Evolutionary conservation across 1,284 basidiomycete species (phyloP).

Genomic region (Wolfiporia cocos): DNA sequence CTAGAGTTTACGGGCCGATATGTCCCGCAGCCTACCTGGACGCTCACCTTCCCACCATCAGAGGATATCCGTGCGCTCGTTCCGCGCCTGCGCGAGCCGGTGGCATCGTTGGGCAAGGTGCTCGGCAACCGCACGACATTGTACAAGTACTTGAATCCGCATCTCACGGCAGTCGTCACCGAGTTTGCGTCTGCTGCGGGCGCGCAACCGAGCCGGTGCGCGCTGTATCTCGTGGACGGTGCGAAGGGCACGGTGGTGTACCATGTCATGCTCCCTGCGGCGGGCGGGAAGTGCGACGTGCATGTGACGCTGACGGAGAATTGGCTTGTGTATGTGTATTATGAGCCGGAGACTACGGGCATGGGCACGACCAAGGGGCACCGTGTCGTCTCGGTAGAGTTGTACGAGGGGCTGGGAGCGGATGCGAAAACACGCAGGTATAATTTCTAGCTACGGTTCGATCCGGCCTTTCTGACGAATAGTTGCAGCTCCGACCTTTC

Average conservation of each 20-base stretch:
- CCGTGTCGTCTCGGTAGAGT: conserved; percentile 74
- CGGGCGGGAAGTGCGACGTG: conserved; percentile 50
- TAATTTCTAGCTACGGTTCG: conserved; percentile 11
- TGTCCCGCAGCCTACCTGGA: conserved; percentile 62
- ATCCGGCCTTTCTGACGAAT: neutral
- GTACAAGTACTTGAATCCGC: conserved; percentile 93
- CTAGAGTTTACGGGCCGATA: conserved; percentile 39
- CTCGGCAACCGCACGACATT: conserved; percentile 83
- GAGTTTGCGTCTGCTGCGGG: conserved; percentile 32
- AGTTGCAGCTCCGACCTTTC: conserved; percentile 62
- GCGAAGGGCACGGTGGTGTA: conserved; percentile 77
- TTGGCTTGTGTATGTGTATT: conserved; percentile 89
- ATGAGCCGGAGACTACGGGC: conserved; percentile 48
- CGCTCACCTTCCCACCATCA: conserved; percentile 44
- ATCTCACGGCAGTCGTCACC: conserved; percentile 67
- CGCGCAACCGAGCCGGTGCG: conserved; percentile 35
- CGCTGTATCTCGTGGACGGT: conserved; percentile 73
- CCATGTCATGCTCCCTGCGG: conserved; percentile 45
- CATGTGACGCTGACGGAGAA: conserved; percentile 79
- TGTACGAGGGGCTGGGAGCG: conserved; percentile 70
- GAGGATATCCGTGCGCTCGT: conserved; percentile 50
- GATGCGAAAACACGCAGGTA: conserved; percentile 72
- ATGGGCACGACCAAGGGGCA: conserved; percentile 57
- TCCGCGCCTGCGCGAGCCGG: conserved; percentile 40
- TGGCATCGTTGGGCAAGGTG: conserved; percentile 81